These are phyloP conservation scores for Termitomyces sp. DNA, from an alignment of 768 basidiomycete species.

Conservation along the genomic window DNA sequence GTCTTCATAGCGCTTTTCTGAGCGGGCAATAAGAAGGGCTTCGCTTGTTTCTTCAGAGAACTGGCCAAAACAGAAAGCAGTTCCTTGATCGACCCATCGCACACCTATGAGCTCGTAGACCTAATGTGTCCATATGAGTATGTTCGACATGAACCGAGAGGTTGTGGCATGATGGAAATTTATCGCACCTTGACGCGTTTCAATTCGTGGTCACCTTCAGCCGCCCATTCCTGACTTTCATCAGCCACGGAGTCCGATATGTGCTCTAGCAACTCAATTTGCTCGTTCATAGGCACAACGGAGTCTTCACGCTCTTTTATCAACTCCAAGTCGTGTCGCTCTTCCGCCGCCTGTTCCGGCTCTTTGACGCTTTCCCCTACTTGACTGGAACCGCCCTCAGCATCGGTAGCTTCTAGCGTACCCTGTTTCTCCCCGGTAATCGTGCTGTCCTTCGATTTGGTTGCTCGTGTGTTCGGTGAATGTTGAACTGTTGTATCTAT, in stretches of 20 bases:
- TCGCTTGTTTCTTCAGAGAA: conserved; percentile 71
- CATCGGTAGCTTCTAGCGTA: background rate
- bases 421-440: conserved; percentile 1
- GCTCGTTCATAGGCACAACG: conserved; percentile 29
- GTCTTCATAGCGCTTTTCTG: conserved; percentile 65
- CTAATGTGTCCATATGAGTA: conserved; percentile 32
- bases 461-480: conserved; percentile 6
- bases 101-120: conserved; percentile 92
- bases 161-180: background rate
- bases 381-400: background rate
- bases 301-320: conserved; percentile 30
- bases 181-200: conserved; percentile 75
- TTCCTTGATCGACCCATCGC: conserved; percentile 94
- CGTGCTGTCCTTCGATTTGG: conserved; percentile 4
- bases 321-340: conserved; percentile 15
- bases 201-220: conserved; percentile 65
- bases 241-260: conserved; percentile 36
- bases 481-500: conserved; percentile 11
- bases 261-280: conserved; percentile 44
- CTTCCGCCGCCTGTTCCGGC: conserved; percentile 11
- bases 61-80: conserved; percentile 92
- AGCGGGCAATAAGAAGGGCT: conserved; percentile 79
- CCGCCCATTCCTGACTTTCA: conserved; percentile 55
- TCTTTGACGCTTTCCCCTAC: conserved; percentile 11
- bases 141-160: background rate